Evolutionary conservation across 768 basidiomycete species (phyloP), one percentile per base, ranked within the genome.

Genomic region (Kwoniella heveanensis): DNA sequence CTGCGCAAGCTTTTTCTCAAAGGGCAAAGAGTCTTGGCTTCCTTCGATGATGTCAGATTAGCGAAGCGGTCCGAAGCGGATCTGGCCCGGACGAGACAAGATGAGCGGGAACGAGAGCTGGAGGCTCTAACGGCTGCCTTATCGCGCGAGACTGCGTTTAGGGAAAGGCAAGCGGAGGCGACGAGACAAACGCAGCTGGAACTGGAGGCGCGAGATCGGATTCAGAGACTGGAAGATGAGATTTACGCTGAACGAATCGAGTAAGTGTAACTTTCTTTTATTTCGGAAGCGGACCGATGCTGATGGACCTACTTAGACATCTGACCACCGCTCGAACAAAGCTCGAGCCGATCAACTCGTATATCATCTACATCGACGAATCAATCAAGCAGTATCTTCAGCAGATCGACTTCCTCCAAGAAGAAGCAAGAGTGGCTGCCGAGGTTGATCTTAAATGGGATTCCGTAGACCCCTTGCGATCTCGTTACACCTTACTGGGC

Each of bases 1-100:
- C 46, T 72, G 12, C 62, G 65, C 22, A 69, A 64, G 51, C 54
- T 73, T 12, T 76, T 76, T 49, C 58, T 70, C 25, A 70, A 71
- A 36, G 67, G 66, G 9, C 68, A 70, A 54, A 57, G 46, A 44
- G 61, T 60, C 3, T 52, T 64, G 24, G 56, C 55, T 5, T 54
- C 53, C 1, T 46, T 54, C 46, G 54, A 62, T 19, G 49, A 55
- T 27, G 47, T 29, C 26, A 37, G 59, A 27, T 48, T 59, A 15
- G 51, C 46, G 13, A 54, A 57, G 25, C 39, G 32, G 21, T 36
- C 19, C 17, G 52, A 54, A 19, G 29, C 48, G 24, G 52, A 54
- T 10, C 19, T 54, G 54, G 54, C 54, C 1, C 21, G 30, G 12
- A 17, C 50, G 17, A 60, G 36, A 30, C 60, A 49, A 25, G 44